Percentiles rank a stretch among this genome's conserved stretches.
Conservation (phyloP, 2,329 filamentous ascomycete species). For the Colletotrichum sansevieriae region DNA sequence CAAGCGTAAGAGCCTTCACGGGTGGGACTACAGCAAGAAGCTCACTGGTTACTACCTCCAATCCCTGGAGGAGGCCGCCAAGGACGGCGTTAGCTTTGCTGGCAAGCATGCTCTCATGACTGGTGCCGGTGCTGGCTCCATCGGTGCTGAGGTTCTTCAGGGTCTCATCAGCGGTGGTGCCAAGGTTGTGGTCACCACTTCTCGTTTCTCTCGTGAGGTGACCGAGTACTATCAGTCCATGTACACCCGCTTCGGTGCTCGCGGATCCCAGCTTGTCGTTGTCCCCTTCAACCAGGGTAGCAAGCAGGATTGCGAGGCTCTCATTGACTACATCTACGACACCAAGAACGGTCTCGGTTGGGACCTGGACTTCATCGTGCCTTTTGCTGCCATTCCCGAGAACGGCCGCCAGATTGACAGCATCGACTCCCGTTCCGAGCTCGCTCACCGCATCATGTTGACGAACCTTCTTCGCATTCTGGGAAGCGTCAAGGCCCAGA, state of each 20-base stretch:
- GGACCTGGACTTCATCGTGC: conserved; percentile 96
- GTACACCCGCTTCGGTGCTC: conserved; percentile 94
- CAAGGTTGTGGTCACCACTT: conserved; percentile 96
- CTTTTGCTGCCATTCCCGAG: conserved; percentile 97
- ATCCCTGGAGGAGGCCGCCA: conserved; percentile 89
- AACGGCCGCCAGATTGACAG: conserved; percentile 95
- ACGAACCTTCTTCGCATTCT: conserved; percentile 95
- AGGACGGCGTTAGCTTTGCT: conserved; percentile 88
- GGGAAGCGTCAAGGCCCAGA: conserved; percentile 91
- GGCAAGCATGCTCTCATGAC: conserved; percentile 99
- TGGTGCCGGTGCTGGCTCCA: conserved; percentile 96
- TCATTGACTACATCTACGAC: conserved; percentile 97
- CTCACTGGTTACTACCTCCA: conserved; percentile 94
- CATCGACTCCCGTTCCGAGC: conserved; percentile 97
- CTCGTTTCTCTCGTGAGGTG: conserved; percentile 94
- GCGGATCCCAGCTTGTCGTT: conserved; percentile 95
- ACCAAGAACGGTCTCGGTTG: conserved; percentile 95
- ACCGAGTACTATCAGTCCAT: conserved; percentile 99
- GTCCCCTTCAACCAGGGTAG: conserved; percentile 99
- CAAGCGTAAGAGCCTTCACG: conserved; percentile 92
- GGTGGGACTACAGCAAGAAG: conserved; percentile 99
- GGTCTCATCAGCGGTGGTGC: conserved; percentile 96
- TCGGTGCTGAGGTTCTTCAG: conserved; percentile 96
- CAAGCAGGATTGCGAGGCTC: conserved; percentile 95
- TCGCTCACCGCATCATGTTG: conserved; percentile 98